Base-by-base conservation (phyloP, 2,329 filamentous ascomycete genomes). In the Aureobasidium musti region DNA sequence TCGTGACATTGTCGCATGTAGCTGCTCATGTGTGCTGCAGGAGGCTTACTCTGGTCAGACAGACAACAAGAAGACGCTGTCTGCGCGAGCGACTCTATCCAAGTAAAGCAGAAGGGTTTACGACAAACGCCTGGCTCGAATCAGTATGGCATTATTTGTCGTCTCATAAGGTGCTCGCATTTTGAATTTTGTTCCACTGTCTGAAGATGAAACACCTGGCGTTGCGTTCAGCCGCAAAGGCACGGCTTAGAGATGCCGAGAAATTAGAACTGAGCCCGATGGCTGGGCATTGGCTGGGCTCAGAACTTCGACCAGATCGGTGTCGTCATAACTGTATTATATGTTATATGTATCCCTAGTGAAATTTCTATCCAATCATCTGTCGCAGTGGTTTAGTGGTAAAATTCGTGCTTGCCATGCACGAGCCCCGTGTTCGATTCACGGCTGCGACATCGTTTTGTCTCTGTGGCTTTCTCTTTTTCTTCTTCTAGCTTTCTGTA, bases 401-500 rank as follows among this genome's bases (percentile, higher is more conserved):
- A 65, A 65, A 65, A 65, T 65, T 65, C 61, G 61, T 65, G 49
- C 49, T 65, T 65, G 61, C 61, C 61, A 65, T 65, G 49, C 49
- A 65, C 61, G 61, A 65, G 61, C 61, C 61, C 61, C 61, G 61
- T 65, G 61, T 65, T 65, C 61, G 61, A 65, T 65, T 65, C 61
- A 65, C 61, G 61, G 61, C 61, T 65, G 61, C 61, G 61, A 65
- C 61, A 65, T 47, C 13, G 28, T 60, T 60, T 60, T 60, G 41
- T 19, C 1, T 10, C 19, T 2, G 35, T 4, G 33, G 23, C 19
- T 26, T 13, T 14, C 5, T 56, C 28, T 39, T 26, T 21, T 21
- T 6, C 13, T 11, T 33, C 45, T 21, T 11, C 14, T 41, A 5
- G 3, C 14, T 19, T 17, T 41, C 5, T n/a, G 5, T 33, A 5